Base-by-base conservation (phyloP, 2,329 filamentous ascomycete genomes). In the Exophiala sp. region DNA sequence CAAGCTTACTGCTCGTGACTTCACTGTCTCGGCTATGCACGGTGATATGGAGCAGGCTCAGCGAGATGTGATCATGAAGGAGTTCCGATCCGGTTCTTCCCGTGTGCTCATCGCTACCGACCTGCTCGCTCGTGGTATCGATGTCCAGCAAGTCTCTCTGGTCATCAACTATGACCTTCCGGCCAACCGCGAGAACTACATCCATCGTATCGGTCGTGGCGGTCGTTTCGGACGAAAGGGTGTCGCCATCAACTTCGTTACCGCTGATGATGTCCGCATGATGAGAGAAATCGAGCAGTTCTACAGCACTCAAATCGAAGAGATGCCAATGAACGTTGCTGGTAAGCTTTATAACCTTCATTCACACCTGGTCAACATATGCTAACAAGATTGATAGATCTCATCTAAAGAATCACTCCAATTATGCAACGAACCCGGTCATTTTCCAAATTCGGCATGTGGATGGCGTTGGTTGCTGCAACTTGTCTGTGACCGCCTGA, bases 171-270 rank as follows among this genome's bases (percentile, higher is more conserved):
- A 98, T 77, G 93, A 98, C 72, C 80, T 98, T 50, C 93, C 93
- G 63, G 88, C 89, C 74, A 97, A 97, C 82, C 89, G 91, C 68
- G 93, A 98, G 80, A 98, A 97, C 83, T 98, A 98, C 83, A 98
- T 98, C 69, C 93, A 98, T 78, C 87, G 93, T 71, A 98, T 98
- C 68, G 93, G 93, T 82, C 91, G 93, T 83, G 90, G 90, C 78
- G 93, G 93, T 77, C 90, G 93, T 80, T 98, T 98, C 79, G 93
- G 93, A 74, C 89, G 93, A 74, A 98, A 98, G 85, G 93, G 93
- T 85, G 93, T 98, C 72, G 93, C 93, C 68, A 98, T 98, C 82
- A 98, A 98, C 88, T 98, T 98, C 72, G 93, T 98, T 72, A 97
- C 91, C 57, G 88, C 89, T 66, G 93, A 98, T 63, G 93, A 98